Evolutionary conservation across 208 protist genomes (phyloP), one percentile per base, ranked within the genome.

Genomic region (Leishmania braziliensis): DNA sequence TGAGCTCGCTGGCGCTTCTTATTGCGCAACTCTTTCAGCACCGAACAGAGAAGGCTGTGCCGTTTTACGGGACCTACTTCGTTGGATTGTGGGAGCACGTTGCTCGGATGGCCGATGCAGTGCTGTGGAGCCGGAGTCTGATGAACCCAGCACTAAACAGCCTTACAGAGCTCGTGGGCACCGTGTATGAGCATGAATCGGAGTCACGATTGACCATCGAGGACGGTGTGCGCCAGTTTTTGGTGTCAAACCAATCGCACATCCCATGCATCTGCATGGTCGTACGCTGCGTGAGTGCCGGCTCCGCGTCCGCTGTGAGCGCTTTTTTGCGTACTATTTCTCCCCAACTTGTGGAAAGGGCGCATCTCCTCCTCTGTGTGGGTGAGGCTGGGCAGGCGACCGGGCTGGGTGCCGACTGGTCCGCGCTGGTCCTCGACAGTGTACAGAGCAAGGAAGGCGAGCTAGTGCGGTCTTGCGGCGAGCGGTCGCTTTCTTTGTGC

Each of bases 401-500:
- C 75, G 29, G 48, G 20, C 73, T 94, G n/a, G 54, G 66, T 18
- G 53, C 79, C n/a, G 65, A 53, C 16, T 90, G 86, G 75, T 83
- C 81, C 50, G 36, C n/a, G 33, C 39, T 75, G 74, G 63, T 92
- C 18, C 39, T 94, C 29, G 70, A 84, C 65, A 87, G 82, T 76
- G 84, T 92, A n/a, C 62, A 76, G 43, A 78, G 81, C 70, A 78
- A 80, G 54, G 48, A 69, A 54, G 83, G 79, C 8, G 91, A 94
- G 81, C 79, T 62, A 53, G 26, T 80, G 54, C 82, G 84, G 43
- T 76, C 77, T 54, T 86, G 86, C 50, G 88, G 75, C 20, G 80
- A 88, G 70, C 69, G 78, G 51, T 84, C 85, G 43, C 77, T 94
- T 23, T 83, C 88, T 16, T 81, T 86, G 74, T 85, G 88, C 46